A percentile compares a stretch with the other conserved stretches of the same genome.
Conservation (phyloP, 441 rosid species). For the Hypseocharis bilobata region DNA sequence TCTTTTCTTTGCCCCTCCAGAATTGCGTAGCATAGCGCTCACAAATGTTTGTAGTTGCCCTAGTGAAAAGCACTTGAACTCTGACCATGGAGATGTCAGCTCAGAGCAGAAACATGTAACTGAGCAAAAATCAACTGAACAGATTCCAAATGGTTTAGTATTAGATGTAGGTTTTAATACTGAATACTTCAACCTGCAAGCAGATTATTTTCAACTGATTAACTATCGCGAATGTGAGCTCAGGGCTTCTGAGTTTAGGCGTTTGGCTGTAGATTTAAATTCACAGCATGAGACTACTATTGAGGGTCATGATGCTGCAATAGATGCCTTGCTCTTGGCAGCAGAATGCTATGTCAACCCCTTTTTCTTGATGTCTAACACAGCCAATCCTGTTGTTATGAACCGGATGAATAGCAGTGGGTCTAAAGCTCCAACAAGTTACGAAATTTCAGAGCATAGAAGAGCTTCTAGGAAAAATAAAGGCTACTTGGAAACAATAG, state of each 20-base stretch:
- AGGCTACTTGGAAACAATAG: conserved; percentile 37
- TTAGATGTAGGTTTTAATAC: conserved; percentile 47
- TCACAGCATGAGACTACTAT: conserved; percentile 39
- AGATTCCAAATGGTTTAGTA: conserved; percentile 35
- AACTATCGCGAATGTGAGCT: conserved; percentile 63
- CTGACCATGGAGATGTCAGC: conserved; percentile 29
- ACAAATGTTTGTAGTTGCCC: conserved; percentile 32
- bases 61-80: conserved; percentile 27
- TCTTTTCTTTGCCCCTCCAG: conserved; percentile 57
- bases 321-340: conserved; percentile 78
- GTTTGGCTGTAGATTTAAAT: conserved; percentile 64
- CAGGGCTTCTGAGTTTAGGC: conserved; percentile 69
- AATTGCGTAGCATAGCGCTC: conserved; percentile 43
- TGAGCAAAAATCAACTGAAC: conserved; percentile 28
- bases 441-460: conserved; percentile 28
- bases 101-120: conserved; percentile 31
- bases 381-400: conserved; percentile 27
- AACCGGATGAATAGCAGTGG: conserved; percentile 21
- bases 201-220: conserved; percentile 53
- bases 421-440: conserved; percentile 22
- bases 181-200: conserved; percentile 59
- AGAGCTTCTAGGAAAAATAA: conserved; percentile 29
- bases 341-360: conserved; percentile 89
- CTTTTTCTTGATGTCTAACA: conserved; percentile 51
- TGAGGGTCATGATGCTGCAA: conserved; percentile 74